A percentile compares a stretch with the other conserved stretches of the same genome.
phyloP scores from a whole-genome alignment of 306 rosid species.

The Trichosanthes truncata region DNA sequence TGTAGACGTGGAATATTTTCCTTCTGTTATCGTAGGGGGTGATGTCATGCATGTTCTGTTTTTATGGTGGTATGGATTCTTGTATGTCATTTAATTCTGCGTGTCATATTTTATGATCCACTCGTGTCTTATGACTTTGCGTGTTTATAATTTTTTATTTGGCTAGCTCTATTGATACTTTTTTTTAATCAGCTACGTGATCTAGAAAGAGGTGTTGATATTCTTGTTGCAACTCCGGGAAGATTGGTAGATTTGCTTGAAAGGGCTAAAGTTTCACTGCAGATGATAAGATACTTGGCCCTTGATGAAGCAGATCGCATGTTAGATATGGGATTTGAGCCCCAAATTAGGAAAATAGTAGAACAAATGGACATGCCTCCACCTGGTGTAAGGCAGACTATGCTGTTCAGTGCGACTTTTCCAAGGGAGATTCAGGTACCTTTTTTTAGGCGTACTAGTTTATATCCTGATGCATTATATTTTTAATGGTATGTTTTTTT shows the following conservation, averaged over 20 bases:
- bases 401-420: slow-evolving; percentile 87
- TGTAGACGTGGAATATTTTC: not conserved
- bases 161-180: slow-evolving; percentile 11
- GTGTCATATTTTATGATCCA: not conserved
- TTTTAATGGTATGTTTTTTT: not conserved
- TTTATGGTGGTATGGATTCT: not conserved
- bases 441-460: not conserved
- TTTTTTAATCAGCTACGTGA: slow-evolving; percentile 53
- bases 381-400: slow-evolving; percentile 64
- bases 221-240: slow-evolving; percentile 97
- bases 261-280: slow-evolving; percentile 73
- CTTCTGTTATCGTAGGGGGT: not conserved
- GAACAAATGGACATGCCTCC: slow-evolving; percentile 92
- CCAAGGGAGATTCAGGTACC: slow-evolving; percentile 83
- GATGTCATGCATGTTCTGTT: not conserved
- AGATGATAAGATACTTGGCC: slow-evolving; percentile 64
- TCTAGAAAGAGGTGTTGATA: slow-evolving; percentile 87
- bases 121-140: not conserved
- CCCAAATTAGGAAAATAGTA: slow-evolving; percentile 67
- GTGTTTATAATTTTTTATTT: not conserved
- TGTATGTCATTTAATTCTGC: not conserved
- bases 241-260: slow-evolving; percentile 87
- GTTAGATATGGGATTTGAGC: slow-evolving; percentile 86
- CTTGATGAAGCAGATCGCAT: slow-evolving; percentile 74
- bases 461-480: not conserved